These are phyloP conservation scores for Medicago ruthenica DNA, from an alignment of 306 rosid genomes.

Conservation along the genomic window DNA sequence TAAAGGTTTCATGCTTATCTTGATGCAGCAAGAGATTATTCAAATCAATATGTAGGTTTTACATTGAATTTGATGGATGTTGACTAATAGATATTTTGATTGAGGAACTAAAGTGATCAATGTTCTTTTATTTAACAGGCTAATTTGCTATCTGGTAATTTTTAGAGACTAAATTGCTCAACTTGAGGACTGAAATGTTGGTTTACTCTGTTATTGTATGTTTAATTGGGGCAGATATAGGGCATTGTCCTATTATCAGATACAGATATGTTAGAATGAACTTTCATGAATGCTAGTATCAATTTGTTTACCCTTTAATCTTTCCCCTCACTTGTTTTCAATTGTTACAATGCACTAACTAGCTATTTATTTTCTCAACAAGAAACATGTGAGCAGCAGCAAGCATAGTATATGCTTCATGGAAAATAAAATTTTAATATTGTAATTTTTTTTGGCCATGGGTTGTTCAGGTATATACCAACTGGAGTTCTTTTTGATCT, in stretches of 20 bases:
- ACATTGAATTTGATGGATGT: too few species aligned
- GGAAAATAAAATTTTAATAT: slow-evolving; percentile 5
- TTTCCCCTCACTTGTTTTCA: not conserved
- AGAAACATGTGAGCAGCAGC: slow-evolving; percentile 1
- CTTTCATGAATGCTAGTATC: slow-evolving; percentile 3
- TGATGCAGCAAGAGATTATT: too few species aligned
- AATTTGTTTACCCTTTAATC: slow-evolving; percentile 8
- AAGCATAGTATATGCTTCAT: not conserved
- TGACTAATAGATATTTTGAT: too few species aligned
- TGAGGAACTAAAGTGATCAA: too few species aligned
- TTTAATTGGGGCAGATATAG: not conserved
- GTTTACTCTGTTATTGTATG: not conserved
- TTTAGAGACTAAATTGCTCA: too few species aligned
- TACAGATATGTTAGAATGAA: not conserved
- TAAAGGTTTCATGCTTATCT: too few species aligned
- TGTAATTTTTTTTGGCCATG: slow-evolving; percentile 14
- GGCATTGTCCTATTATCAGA: not conserved
- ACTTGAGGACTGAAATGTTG: too few species aligned
- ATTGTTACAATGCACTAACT: not conserved
- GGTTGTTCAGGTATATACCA: slow-evolving; percentile 76
- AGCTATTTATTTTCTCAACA: not conserved
- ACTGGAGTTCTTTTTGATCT: slow-evolving; percentile 99
- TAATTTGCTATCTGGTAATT: too few species aligned
- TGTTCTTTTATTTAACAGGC: too few species aligned
- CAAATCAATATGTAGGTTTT: too few species aligned